These are phyloP conservation scores for Trichoderma citrinoviride DNA, from an alignment of 2,329 filamentous ascomycete species.

Conservation along the genomic window DNA sequence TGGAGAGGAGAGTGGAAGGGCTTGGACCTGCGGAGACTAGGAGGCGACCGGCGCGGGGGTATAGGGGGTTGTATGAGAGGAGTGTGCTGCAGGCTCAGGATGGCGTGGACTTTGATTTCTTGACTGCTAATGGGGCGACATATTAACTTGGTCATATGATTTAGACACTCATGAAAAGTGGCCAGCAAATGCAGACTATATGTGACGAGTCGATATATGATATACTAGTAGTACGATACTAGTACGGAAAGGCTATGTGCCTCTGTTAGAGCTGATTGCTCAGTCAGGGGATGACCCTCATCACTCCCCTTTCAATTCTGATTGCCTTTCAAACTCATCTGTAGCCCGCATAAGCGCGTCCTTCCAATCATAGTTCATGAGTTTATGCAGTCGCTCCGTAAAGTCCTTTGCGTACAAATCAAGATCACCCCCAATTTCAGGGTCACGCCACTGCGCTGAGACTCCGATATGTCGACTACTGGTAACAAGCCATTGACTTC, in stretches of 20 bases:
- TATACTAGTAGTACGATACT: too few species aligned
- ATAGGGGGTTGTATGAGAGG: slow-evolving; percentile 58
- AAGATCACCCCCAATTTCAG: not conserved
- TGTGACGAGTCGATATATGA: not conserved
- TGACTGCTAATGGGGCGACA: slow-evolving; percentile 45
- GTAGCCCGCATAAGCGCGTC: not conserved
- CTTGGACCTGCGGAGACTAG: not conserved
- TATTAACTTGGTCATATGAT: not conserved
- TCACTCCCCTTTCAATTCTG: not conserved
- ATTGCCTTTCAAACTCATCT: not conserved
- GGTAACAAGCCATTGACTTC: too few species aligned
- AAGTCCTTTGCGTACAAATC: not conserved
- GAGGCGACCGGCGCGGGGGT: slow-evolving; percentile 50
- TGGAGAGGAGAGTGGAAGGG: not conserved
- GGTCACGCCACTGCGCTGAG: not conserved
- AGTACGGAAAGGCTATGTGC: too few species aligned
- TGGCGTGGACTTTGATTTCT: slow-evolving; percentile 61
- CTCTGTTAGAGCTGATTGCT: too few species aligned
- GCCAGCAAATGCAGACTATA: too few species aligned
- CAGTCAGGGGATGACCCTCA: not conserved
- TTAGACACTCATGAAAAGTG: too few species aligned
- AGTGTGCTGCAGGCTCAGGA: slow-evolving; percentile 58
- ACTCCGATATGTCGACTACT: too few species aligned
- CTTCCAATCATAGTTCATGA: not conserved
- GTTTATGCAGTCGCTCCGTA: not conserved